Base-by-base conservation (phyloP, 1,284 basidiomycete species). In the Neotropicomus parvogracilis region DNA sequence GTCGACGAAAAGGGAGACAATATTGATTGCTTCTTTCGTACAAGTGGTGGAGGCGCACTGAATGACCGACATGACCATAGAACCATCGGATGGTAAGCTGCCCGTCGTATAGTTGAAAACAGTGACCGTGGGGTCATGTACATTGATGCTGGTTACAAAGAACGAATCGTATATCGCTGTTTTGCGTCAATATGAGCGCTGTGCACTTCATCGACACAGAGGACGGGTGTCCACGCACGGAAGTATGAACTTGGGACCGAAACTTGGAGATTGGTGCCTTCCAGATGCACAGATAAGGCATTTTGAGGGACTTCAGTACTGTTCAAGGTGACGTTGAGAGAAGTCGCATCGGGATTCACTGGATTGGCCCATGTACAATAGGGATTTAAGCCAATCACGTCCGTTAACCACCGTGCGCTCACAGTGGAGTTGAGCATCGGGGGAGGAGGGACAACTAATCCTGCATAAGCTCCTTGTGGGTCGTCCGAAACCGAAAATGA, bases 331-430 rank as follows among this genome's bases (percentile, higher is more conserved):
- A 21, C 3, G 19, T 55, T 54, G 28, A 54, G 26, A 7, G 53
- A 47, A 16, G 53, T 33, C 20, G 14, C 16, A 6, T 52, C 52
- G 19, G 59, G 44, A 36, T 60, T 62, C n/a, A 40, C 43, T 9
- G 40, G 48, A 16, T 45, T 55, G 13, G 57, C 48, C 58, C 59
- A 60, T n/a, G 36, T 45, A 14, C 59, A 60, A 20, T 54, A 40
- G 2, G 59, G 55, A 42, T 53, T 49, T 17, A 59, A 36, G 11
- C 44, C 52, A 19, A 62, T 31, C 10, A 61, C 46, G 31, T 62
- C 59, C 7, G 59, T 55, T 38, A 62, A 46, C 58, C 55, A 60
- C 6, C 60, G 50, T 27, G 55, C 55, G 29, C 40, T 62, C 33
- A 37, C 21, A 4, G 48, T 41, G 27, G 49, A 50, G 29, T 46